Conservation (phyloP, 1,284 basidiomycete genomes). For the Apiotrichum gracile region DNA sequence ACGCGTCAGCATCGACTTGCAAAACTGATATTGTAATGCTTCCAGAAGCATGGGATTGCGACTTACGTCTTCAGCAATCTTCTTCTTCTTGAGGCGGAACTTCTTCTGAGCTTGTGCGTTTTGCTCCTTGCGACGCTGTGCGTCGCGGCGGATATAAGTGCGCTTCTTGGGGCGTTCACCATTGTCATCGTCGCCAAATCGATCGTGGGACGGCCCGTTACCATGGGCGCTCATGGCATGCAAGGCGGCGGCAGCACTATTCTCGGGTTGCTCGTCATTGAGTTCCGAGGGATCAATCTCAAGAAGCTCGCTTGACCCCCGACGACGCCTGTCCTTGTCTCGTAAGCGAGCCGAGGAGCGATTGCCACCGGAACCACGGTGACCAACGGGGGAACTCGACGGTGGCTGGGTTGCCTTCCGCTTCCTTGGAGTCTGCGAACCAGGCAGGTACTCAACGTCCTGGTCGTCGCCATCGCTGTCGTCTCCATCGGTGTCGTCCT, state of each 20-base stretch:
- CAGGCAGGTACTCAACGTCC: neutral
- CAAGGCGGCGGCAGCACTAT: neutral
- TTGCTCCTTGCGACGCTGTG: slow-evolving; percentile 23
- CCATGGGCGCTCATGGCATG: neutral
- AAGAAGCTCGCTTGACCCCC: neutral
- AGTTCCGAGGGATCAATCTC: neutral
- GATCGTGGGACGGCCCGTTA: neutral
- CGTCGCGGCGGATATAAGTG: slow-evolving; percentile 18
- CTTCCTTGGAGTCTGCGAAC: neutral
- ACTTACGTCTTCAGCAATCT: slow-evolving; percentile 20
- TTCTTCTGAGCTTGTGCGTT: slow-evolving; percentile 28
- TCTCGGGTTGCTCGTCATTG: neutral
- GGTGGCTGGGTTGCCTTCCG: neutral
- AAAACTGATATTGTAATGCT: neutral
- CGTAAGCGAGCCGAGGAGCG: neutral
- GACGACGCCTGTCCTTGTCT: neutral
- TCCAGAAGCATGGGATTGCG: neutral
- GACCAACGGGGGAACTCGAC: neutral
- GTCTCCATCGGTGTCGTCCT: neutral
- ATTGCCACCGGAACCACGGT: neutral
- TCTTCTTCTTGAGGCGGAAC: slow-evolving; percentile 27
- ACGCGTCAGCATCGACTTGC: neutral
- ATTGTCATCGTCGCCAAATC: neutral
- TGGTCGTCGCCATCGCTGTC: neutral
- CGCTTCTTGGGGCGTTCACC: slow-evolving; percentile 7